Evolutionary conservation across 75 land plant genomes (phyloP), one percentile per base, ranked within the genome.

Genomic region (Pinus tabuliformis): DNA sequence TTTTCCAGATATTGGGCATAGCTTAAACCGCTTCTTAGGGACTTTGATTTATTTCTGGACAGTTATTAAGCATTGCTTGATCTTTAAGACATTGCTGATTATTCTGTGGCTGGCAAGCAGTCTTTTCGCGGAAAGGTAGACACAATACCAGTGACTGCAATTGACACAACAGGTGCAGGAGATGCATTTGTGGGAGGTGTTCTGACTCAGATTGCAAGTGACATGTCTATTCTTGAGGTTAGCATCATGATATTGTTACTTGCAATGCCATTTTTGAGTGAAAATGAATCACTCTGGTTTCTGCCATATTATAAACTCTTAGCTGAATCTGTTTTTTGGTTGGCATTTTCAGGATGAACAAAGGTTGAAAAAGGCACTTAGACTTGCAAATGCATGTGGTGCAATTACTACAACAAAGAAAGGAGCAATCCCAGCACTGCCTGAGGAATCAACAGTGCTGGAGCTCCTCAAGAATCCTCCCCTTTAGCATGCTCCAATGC

Each of bases 101-200:
- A 49, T 49, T 49, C 12, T 49, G 54, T 49, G 9, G 1, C 54
- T 49, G 54, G 54, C 54, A 11, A 9, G 74, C 79, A 80, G 82
- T 36, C 78, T 22, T 80, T 76, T 22, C 11, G 52, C 11, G 84
- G 84, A 42, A 49, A 4, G 0, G 76, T 78, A 13, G 61, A 39
- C 8, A 70, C 79, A 20, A n/a, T 81, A 22, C 42, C 65, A 12
- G 88, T 86, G 58, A 73, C 73, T 54, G 75, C 87, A 21, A 74
- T 86, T 37, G 88, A 86, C 56, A 84, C 88, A 56, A 86, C 88
- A 56, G 88, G 88, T 4, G 88, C 88, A n/a, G 88, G 88, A 3
- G 88, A 86, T 42, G 87, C 88, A 45, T 86, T 86, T 26, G 87
- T 84, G 1, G 88, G 79, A 18, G 88, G 88, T 12, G 20, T 84